A percentile compares a stretch with the other conserved stretches of the same genome.
phyloP scores from a whole-genome alignment of 2,329 filamentous ascomycete genomes.

The Aspergillus nomiae region DNA sequence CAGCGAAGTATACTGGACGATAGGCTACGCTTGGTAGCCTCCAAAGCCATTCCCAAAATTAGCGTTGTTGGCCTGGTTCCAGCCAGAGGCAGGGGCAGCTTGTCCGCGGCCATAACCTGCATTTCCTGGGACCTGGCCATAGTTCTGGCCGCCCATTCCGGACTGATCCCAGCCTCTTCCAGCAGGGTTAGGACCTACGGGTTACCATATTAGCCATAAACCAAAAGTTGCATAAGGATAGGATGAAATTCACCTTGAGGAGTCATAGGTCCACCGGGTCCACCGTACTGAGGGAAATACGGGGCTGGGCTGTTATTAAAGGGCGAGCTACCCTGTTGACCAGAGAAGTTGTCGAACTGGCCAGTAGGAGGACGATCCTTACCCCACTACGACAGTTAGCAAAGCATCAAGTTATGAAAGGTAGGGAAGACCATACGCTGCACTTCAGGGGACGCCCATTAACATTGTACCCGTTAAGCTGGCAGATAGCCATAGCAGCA shows the following conservation, averaged over 20 bases:
- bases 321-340: constrained; percentile 71
- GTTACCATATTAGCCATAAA: constrained; percentile 14
- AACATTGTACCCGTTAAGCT: constrained; percentile 96
- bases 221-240: neutral
- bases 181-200: constrained; percentile 56
- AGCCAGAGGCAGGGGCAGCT: constrained; percentile 54
- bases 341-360: constrained; percentile 79
- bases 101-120: constrained; percentile 81
- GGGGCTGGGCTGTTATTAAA: constrained; percentile 74
- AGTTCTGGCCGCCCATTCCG: constrained; percentile 52
- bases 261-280: constrained; percentile 65
- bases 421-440: constrained; percentile 71
- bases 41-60: constrained; percentile 60
- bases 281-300: constrained; percentile 94
- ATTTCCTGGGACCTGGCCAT: constrained; percentile 67
- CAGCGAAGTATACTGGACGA: constrained; percentile 10
- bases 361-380: constrained; percentile 93
- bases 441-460: constrained; percentile 97
- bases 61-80: constrained; percentile 53
- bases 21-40: constrained; percentile 59
- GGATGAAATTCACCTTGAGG: constrained; percentile 50
- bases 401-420: constrained; percentile 32
- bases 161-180: constrained; percentile 59
- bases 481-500: constrained; percentile 96
- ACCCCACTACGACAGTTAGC: constrained; percentile 72